Evolutionary conservation across 352 stramenopile species (phyloP), one percentile per base, ranked within the genome.

Genomic region (Globisporangium nagaii): DNA sequence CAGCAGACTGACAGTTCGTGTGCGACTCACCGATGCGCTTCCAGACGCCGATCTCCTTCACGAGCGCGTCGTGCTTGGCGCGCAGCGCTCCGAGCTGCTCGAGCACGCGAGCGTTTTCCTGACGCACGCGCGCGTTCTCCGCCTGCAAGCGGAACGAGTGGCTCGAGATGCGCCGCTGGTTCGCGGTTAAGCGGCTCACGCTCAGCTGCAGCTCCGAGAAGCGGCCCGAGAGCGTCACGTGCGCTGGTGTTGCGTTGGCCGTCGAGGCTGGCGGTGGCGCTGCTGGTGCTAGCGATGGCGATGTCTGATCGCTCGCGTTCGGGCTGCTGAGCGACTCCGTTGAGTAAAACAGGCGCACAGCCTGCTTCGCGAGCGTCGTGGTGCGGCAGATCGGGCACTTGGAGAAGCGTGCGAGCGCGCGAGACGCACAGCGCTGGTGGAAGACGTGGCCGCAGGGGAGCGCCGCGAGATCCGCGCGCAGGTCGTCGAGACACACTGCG

Each of bases 361-460:
- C 41, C 31, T 42, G 53, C 48, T 41, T 39, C 19, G 49, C 24
- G n/a, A 31, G 60, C 39, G 60, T 53, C 56, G 58, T 53, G 10
- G 49, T 35, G 42, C 70, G 56, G 47, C 73, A 83, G 43, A 80
- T 62, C 27, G 73, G 68, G 43, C 73, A 83, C 42, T 35, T 49
- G 36, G 20, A 24, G 43, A 34, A 30, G 2, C 24, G 48, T 19
- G 30, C 55, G 27, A 83, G 49, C 15, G 66, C 60, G 35, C 56
- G 31, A 6, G 50, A 25, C 0, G 63, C 53, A 44, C 73, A 84
- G 3, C 8, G 5, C 15, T 64, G 27, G 35, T 84, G 71, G 22
- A 82, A 79, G 15, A 82, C 69, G 42, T 82, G 73, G 8, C 71
- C 71, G 17, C 68, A 78, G 24, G 27, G 32, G 24, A 84, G 36